Base-by-base conservation (phyloP, 2,329 filamentous ascomycete species). In the Fusarium nematophilum region DNA sequence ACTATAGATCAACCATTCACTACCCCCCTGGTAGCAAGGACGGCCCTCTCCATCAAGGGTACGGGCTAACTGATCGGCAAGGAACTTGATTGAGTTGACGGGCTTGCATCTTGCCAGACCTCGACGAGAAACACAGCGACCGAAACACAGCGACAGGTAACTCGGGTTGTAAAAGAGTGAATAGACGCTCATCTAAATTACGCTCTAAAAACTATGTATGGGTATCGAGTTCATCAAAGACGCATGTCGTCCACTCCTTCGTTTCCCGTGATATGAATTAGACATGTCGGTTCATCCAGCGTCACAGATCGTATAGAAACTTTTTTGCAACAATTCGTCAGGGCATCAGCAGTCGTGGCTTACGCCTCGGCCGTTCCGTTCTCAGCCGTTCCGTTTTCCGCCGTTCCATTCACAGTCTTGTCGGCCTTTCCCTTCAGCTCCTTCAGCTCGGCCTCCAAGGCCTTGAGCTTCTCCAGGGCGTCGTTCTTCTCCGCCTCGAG, bases 141-240 rank as follows among this genome's bases (percentile, higher is more conserved):
- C n/a, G n/a, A n/a, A n/a, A n/a, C n/a, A n/a, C n/a, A n/a, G n/a
- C n/a, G n/a, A n/a, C n/a, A n/a, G n/a, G n/a, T n/a, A n/a, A n/a
- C n/a, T n/a, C n/a, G n/a, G n/a, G n/a, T n/a, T 31, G 27, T 44
- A 56, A 62, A 62, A 56, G 59, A 62, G 59, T 62, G 59, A 55
- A 62, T 62, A 60, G 59, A 60, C 59, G 59, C 59, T 63, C 59
- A 57, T 63, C 59, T 63, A 63, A 63, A 61, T 50, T 50, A 50
- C 37, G 37, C 37, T 50, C 39, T 51, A 43, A 57, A 53, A 61
- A 67, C 60, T 53, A 64, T 66, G 59, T 60, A 65, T 69, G 66
- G 66, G 66, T 69, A 69, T 69, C 66, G 66, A 69, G 64, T 67
- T 69, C 66, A 69, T 69, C 66, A 69, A 68, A 69, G 66, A 69